These are phyloP conservation scores for Vanrija sp. DNA, from an alignment of 1,284 basidiomycete species.

Conservation along the genomic window DNA sequence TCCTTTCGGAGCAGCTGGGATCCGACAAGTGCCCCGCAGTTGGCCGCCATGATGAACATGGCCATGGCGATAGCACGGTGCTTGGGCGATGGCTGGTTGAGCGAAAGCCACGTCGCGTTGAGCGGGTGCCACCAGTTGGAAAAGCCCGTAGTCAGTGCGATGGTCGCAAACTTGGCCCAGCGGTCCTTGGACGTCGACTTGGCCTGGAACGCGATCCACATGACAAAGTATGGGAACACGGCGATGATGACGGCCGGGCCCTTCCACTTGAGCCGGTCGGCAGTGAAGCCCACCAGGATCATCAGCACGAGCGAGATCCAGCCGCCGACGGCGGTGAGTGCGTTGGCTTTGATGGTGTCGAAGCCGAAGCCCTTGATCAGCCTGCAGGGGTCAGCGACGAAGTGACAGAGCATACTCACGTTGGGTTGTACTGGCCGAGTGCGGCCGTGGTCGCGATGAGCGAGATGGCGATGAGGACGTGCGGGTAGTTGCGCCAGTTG, in stretches of 20 bases:
- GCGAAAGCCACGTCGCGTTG: conserved; percentile 35
- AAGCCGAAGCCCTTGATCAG: conserved; percentile 37
- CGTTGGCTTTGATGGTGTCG: conserved; percentile 47
- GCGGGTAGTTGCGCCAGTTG: conserved; percentile 32
- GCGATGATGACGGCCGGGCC: conserved; percentile 19
- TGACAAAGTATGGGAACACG: conserved; percentile 9
- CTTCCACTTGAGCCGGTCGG: conserved; percentile 12
- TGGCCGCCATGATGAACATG: conserved; percentile 39
- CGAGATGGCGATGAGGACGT: conserved; percentile 32
- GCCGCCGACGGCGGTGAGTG: conserved; percentile 27
- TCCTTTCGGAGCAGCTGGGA: conserved; percentile 34
- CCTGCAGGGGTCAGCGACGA: conserved; percentile 13
- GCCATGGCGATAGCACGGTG: conserved; percentile 39
- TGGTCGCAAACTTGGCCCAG: conserved; percentile 28
- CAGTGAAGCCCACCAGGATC: conserved; percentile 17
- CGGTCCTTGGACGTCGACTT: conserved; percentile 17
- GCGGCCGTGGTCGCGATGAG: conserved; percentile 23
- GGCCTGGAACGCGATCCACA: conserved; percentile 28
- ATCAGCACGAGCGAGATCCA: conserved; percentile 20
- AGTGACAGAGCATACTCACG: neutral
- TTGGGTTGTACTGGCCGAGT: conserved; percentile 15
- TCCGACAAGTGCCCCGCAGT: conserved; percentile 33
- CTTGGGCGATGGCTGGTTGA: conserved; percentile 32
- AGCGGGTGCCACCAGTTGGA: conserved; percentile 19
- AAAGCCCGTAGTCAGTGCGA: conserved; percentile 20